phyloP scores from a whole-genome alignment of 306 rosid genomes.

The Dryas alaskensis region DNA sequence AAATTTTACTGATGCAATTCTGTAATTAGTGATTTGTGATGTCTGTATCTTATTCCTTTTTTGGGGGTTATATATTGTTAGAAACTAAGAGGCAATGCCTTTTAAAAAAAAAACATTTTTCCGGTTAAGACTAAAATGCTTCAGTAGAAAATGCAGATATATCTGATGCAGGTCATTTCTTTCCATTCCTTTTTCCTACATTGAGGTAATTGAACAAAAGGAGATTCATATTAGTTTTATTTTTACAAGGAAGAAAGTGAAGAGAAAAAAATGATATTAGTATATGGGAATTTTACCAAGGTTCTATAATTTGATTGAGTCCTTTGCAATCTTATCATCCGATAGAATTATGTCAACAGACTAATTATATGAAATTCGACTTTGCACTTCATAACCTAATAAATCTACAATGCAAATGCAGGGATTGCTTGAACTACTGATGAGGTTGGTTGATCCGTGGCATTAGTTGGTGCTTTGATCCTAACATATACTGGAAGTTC shows the following conservation, averaged over 20 bases:
- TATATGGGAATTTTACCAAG: neutral
- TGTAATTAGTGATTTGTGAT: neutral
- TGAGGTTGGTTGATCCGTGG: neutral
- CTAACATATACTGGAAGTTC: constrained; percentile 9
- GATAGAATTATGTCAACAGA: neutral
- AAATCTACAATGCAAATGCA: constrained; percentile 31
- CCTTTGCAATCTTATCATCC: neutral
- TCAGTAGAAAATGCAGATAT: constrained; percentile 1
- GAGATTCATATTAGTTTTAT: neutral
- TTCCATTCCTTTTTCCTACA: neutral
- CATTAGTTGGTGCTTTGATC: neutral
- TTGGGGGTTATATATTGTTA: neutral
- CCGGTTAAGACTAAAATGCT: neutral
- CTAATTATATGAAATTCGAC: neutral
- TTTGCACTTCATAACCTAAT: neutral
- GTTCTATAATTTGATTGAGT: neutral
- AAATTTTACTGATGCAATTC: too few species aligned
- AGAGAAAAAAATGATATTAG: neutral
- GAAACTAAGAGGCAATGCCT: neutral
- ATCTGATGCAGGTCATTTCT: neutral
- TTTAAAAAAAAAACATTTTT: neutral
- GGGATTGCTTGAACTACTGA: constrained; percentile 26
- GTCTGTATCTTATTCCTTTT: neutral
- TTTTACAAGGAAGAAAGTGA: neutral
- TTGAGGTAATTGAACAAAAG: neutral